These are phyloP conservation scores for Azolla pinnata DNA, from an alignment of 75 land plant genomes.

Conservation along the genomic window DNA sequence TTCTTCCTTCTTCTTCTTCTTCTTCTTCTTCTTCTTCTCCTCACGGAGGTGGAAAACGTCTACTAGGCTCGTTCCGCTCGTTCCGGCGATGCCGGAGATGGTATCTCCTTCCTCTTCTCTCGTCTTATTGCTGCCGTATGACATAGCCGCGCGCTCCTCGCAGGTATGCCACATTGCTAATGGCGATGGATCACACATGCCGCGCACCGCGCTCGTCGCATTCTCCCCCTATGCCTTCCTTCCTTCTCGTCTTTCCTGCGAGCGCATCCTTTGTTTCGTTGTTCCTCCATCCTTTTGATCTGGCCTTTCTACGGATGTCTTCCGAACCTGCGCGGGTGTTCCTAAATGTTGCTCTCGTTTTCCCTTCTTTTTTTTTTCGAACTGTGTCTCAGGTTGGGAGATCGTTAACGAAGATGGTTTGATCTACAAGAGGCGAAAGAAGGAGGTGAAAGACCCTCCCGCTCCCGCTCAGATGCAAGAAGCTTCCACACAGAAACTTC, in stretches of 20 bases:
- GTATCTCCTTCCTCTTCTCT: too few relatives aligned
- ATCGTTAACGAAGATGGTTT: constrained; percentile 6
- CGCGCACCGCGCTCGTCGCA: too few relatives aligned
- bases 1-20: neutral
- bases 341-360: neutral
- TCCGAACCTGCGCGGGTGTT: neutral
- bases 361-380: too few relatives aligned
- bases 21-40: too few relatives aligned
- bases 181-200: too few relatives aligned
- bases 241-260: neutral
- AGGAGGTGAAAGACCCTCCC: neutral
- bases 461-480: neutral
- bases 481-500: neutral
- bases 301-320: neutral
- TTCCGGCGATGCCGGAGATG: neutral
- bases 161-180: too few relatives aligned
- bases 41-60: too few relatives aligned
- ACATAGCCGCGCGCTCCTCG: too few relatives aligned
- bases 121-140: too few relatives aligned
- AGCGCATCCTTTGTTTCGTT: neutral
- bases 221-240: too few relatives aligned
- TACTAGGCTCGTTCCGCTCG: too few relatives aligned
- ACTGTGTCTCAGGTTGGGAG: constrained; percentile 3
- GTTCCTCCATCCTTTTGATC: neutral
- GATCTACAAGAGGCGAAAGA: constrained; percentile 7